These are phyloP conservation scores for Tetrapyrgos nigripes DNA, from an alignment of 1,284 basidiomycete species.

Conservation along the genomic window DNA sequence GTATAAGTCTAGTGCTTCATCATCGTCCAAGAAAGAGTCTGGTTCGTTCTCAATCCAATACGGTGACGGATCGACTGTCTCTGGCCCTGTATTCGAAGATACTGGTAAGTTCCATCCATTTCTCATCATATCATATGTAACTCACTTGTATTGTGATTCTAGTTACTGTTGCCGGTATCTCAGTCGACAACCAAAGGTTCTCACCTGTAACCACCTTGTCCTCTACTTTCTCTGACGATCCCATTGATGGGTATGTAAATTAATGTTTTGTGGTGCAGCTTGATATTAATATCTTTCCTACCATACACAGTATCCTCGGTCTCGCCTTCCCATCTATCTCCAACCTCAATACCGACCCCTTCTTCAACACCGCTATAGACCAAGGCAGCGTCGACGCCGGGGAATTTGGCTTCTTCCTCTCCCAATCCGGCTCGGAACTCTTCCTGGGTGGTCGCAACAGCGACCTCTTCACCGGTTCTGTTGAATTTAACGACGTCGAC, in stretches of 20 bases:
- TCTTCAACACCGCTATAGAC: slow-evolving; percentile 16
- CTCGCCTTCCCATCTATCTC: slow-evolving; percentile 21
- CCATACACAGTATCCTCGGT: slow-evolving; percentile 18
- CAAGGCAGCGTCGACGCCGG: slow-evolving; percentile 2
- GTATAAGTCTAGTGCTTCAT: slow-evolving; percentile 42
- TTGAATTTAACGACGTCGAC: slow-evolving; percentile 16
- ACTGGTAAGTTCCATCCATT: slow-evolving; percentile 20
- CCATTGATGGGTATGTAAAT: slow-evolving; percentile 18
- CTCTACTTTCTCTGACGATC: slow-evolving; percentile 25
- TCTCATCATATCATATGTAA: not conserved
- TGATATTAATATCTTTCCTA: not conserved
- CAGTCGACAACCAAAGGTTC: slow-evolving; percentile 34
- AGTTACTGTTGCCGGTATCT: slow-evolving; percentile 39
- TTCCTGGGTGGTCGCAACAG: slow-evolving; percentile 19
- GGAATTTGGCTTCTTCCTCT: slow-evolving; percentile 18
- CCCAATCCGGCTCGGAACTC: slow-evolving; percentile 17
- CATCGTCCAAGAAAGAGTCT: slow-evolving; percentile 37
- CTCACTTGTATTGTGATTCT: not conserved
- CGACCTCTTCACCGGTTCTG: slow-evolving; percentile 7
- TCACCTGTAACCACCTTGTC: slow-evolving; percentile 25
- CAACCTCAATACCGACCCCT: slow-evolving; percentile 14
- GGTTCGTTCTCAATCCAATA: slow-evolving; percentile 53
- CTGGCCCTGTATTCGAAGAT: slow-evolving; percentile 59
- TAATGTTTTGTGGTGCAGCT: not conserved
- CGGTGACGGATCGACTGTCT: slow-evolving; percentile 59